Percentiles rank a stretch among this genome's conserved stretches.
These are phyloP conservation scores for Plasmodium cynomolgi DNA, from an alignment of 169 alveolate species.

Conservation along the genomic window DNA sequence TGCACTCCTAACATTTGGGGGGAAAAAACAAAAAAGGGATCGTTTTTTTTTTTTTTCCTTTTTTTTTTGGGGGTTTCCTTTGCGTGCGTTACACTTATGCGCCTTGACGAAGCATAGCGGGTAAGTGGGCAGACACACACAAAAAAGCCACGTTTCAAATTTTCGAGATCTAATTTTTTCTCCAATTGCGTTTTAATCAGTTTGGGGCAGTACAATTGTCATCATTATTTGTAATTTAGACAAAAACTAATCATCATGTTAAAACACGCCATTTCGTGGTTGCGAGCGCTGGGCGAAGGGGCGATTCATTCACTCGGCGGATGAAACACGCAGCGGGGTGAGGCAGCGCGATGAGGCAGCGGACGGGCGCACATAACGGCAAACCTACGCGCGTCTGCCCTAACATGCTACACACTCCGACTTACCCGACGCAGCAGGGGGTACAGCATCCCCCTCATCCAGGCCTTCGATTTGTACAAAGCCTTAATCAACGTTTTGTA, in stretches of 20 bases:
- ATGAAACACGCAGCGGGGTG: too few species aligned
- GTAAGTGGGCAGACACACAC: neutral
- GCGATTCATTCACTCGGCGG: too few species aligned
- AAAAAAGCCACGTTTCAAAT: neutral
- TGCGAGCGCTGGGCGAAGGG: neutral
- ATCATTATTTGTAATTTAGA: constrained; percentile 70
- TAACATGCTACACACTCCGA: neutral
- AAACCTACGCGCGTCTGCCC: too few species aligned
- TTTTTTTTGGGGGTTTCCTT: neutral
- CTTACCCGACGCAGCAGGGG: constrained; percentile 92
- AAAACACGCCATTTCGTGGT: neutral
- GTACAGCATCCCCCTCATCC: constrained; percentile 95
- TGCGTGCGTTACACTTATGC: neutral
- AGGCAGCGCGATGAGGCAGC: too few species aligned
- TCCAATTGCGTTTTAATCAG: constrained; percentile 75
- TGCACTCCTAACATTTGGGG: constrained; percentile 85
- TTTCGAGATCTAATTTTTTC: neutral
- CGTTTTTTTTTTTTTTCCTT: neutral
- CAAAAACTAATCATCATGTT: constrained; percentile 85
- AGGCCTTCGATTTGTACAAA: constrained; percentile 95
- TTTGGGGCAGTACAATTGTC: constrained; percentile 88
- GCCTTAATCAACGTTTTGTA: constrained; percentile 95
- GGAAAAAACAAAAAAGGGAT: neutral
- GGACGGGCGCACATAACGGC: neutral
- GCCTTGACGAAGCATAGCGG: neutral